Percentiles rank a stretch among this genome's conserved stretches.
Evolutionary conservation across 2,329 filamentous ascomycete species (phyloP).

Genomic region (Grosmannia serpens): DNA sequence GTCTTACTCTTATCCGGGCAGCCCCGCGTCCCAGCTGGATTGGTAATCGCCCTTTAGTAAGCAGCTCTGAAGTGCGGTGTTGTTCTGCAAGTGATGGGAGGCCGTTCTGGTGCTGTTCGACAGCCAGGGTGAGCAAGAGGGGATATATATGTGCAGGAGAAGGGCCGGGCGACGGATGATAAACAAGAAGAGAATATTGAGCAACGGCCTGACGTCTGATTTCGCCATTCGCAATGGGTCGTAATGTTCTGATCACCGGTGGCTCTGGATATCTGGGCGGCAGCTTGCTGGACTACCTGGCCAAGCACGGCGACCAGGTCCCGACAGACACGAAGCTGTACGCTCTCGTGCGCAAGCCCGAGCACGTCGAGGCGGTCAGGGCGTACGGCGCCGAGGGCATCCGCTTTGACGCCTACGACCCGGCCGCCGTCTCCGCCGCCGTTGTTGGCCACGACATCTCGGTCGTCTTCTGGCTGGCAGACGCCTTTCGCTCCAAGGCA

Average conservation of each 20-base stretch:
- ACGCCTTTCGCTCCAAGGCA: constrained; percentile 20
- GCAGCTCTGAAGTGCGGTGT: too few relatives aligned
- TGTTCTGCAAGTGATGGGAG: too few relatives aligned
- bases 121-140: too few relatives aligned
- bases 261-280: constrained; percentile 43
- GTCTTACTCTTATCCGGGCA: too few relatives aligned
- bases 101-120: too few relatives aligned
- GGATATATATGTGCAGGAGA: too few relatives aligned
- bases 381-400: constrained; percentile 31
- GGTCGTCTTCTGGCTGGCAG: constrained; percentile 36
- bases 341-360: constrained; percentile 32
- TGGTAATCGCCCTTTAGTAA: background rate
- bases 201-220: too few relatives aligned
- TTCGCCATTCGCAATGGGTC: background rate
- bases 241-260: constrained; percentile 33
- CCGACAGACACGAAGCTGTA: constrained; percentile 30
- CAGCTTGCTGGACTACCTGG: constrained; percentile 29
- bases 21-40: too few relatives aligned
- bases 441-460: constrained; percentile 32
- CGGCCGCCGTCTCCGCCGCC: constrained; percentile 20
- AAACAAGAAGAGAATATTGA: background rate
- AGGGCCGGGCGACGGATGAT: background rate
- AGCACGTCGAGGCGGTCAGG: constrained; percentile 32
- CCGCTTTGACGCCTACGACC: constrained; percentile 25
- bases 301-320: constrained; percentile 20